Evolutionary conservation across 2,329 filamentous ascomycete genomes (phyloP), one percentile per base, ranked within the genome.

Genomic region (Cladobotryum mycophilum): DNA sequence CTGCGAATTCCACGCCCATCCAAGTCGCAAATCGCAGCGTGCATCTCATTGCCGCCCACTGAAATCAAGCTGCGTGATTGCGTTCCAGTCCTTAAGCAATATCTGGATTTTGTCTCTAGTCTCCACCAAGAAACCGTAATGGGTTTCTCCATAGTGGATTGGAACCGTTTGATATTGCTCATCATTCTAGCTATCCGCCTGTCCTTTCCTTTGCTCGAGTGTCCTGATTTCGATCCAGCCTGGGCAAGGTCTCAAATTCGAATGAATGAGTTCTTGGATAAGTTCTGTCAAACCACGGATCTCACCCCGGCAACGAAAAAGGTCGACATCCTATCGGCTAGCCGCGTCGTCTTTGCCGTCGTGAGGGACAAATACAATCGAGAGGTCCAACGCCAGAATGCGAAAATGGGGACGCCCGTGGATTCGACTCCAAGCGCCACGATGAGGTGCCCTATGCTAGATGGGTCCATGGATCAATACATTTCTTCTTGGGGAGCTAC

Each of bases 391-490:
- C 15, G 43, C n/a, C 14, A 47, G 8, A 15, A 51, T 42, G 13
- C 41, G 25, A n/a, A 12, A 41, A 38, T 42, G 30, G 11, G 20
- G 37, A 30, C 25, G 25, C 25, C 25, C 6, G 25, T 30, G 9
- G 44, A 46, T 36, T 14, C 17, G 30, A 2, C 56, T 73, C 3
- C 68, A 66, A 53, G 41, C 34, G 47, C 49, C 38, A 49, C 53
- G 12, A 53, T 59, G 6, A 50, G 64, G 4, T 80, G 77, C 52
- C 77, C 77, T 13, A 75, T 80, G 72, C 63, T 79, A 38, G 76
- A 80, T 54, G 74, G 70, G 8, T 76, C 69, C 51, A 54, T 79
- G 51, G 70, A 76, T n/a, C 57, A 64, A 33, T 77, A 73, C 43
- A 61, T 76, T 22, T 64, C 70, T 0, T 57, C 68, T 20, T 79